These are phyloP conservation scores for Chlorella sp. DNA, from an alignment of 139 green algal species.

Conservation along the genomic window DNA sequence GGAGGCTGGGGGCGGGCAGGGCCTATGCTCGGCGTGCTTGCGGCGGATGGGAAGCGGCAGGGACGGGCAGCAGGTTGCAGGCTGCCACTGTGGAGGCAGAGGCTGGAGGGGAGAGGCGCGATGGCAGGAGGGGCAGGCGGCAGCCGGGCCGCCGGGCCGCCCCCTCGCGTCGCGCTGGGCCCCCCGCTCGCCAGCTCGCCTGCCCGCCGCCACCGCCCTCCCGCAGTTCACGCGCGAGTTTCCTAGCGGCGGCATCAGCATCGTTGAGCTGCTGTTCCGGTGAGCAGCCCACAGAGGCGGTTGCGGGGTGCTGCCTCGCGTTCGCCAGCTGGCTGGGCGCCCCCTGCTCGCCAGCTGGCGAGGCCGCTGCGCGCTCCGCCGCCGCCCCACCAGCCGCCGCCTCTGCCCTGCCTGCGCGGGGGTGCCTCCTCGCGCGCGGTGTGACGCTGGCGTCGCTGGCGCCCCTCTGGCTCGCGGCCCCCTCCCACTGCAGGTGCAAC, in stretches of 20 bases:
- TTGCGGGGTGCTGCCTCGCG: background rate
- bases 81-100: background rate
- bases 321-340: background rate
- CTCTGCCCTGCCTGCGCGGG: slow-evolving; percentile 80
- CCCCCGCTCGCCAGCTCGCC: background rate
- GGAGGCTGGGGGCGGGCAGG: background rate
- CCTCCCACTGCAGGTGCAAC: too few species aligned
- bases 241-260: background rate
- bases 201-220: background rate
- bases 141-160: too few species aligned
- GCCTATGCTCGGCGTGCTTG: background rate
- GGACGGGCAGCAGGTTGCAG: background rate
- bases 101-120: too few species aligned
- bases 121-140: too few species aligned
- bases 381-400: background rate
- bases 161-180: background rate
- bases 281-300: background rate
- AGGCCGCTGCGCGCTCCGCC: background rate
- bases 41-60: background rate
- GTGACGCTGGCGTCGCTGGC: slow-evolving; percentile 78
- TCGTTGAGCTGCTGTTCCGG: background rate
- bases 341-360: background rate
- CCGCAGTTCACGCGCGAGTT: too few species aligned
- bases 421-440: slow-evolving; percentile 73
- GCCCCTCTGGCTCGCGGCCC: slow-evolving; percentile 98